Evolutionary conservation across 257 asterid species (phyloP), one percentile per base, ranked within the genome.

Genomic region (Linderniella brevidens): DNA sequence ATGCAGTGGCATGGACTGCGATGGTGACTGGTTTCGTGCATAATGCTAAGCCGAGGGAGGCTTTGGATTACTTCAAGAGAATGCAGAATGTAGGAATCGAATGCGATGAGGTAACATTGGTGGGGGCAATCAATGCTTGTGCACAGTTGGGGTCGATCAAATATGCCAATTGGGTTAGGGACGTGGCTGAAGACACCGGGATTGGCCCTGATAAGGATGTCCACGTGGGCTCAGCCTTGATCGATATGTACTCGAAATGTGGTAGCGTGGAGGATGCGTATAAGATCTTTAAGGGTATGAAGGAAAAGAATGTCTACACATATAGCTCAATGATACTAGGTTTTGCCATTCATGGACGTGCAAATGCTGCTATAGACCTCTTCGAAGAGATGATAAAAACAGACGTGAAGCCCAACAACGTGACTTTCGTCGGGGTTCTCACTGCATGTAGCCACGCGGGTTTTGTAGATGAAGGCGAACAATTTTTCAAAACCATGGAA

Each of bases 161-260:
- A 43, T 70, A 73, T 10, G 86, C 88, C 0, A 59, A 61, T 49
- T 82, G 94, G 85, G 70, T 79, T 19, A 38, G 71, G 39, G 50
- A 62, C 18, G 67, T 82, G 29, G 83, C 80, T 1, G 79, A 75
- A 61, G 66, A 45, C 6, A 71, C 63, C 1, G 93, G 93, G 3
- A 66, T 64, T 36, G 58, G 71, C 64, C 74, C 73, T 20, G 55
- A 42, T 0, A 46, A 66, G 19, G 73, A 64, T 19, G 69, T 75
- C 9, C 69, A 69, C 29, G 52, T 83, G n/a, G 88, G 95, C 13
- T 77, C 88, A 10, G 93, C 95, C 0, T 55, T 87, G 65, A 74
- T 87, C 16, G 95, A 87, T 48, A 78, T 87, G 97, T 68, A 87
- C 67, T 71, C 95, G 0, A 83, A 80, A 49, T 83, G 97, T 58